Evolutionary conservation across 139 green algal species (phyloP).

Genomic region (Auxenochlorella pyrenoidosa): DNA sequence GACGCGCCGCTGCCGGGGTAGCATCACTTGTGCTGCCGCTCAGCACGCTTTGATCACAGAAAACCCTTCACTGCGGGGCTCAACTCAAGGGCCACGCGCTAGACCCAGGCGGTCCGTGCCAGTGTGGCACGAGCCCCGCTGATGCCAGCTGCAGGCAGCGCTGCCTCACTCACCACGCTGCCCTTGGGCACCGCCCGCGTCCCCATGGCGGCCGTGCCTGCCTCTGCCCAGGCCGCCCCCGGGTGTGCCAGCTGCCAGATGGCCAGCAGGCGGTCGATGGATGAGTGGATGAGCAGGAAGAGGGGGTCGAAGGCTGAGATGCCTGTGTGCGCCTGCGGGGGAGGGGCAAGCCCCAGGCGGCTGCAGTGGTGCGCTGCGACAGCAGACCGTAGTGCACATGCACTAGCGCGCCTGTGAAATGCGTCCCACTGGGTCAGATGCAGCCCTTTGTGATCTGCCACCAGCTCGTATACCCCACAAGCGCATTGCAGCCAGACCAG

Average conservation of each 20-base stretch:
- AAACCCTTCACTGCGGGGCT: not conserved
- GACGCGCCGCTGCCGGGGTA: not conserved
- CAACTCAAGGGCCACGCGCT: too few species aligned
- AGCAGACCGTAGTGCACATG: too few species aligned
- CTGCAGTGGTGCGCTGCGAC: too few species aligned
- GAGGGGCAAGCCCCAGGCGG: too few species aligned
- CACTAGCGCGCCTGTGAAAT: too few species aligned
- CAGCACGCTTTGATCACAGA: too few species aligned
- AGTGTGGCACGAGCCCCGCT: not conserved
- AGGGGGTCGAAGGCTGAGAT: constrained; percentile 31
- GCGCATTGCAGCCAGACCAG: too few species aligned
- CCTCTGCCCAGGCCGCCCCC: not conserved
- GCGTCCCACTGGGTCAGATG: too few species aligned
- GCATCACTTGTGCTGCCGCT: not conserved
- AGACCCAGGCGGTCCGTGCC: not conserved
- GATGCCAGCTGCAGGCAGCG: not conserved
- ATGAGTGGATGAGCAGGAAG: constrained; percentile 26
- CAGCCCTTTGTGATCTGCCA: too few species aligned
- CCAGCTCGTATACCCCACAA: too few species aligned
- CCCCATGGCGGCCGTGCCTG: not conserved
- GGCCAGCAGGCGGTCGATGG: constrained; percentile 18
- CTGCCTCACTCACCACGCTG: not conserved
- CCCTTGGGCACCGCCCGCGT: not conserved
- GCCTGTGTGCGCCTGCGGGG: not conserved
- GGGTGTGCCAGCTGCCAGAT: constrained; percentile 28